A percentile compares a stretch with the other conserved stretches of the same genome.
phyloP scores from a whole-genome alignment of 192 early-diverging fungal genomes.

The Coemansia sp. region DNA sequence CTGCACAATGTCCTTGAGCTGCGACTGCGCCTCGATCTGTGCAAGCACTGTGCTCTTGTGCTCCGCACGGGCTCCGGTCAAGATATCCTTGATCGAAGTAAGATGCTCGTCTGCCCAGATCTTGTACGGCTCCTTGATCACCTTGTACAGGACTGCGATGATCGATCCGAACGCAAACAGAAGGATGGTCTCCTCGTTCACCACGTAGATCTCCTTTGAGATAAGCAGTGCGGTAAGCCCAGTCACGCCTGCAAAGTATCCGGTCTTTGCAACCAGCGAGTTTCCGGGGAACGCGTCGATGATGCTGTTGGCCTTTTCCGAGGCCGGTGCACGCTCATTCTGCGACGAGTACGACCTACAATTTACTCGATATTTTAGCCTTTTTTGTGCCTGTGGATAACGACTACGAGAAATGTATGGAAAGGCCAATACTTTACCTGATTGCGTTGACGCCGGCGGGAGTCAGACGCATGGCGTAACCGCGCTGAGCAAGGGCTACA shows the following conservation, averaged over 20 bases:
- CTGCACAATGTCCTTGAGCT: slow-evolving; percentile 91
- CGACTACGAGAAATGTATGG: no score
- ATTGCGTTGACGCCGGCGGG: slow-evolving; percentile 44
- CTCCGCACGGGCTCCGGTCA: slow-evolving; percentile 82
- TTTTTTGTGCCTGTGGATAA: no score
- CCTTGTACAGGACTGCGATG: slow-evolving; percentile 73
- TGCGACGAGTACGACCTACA: slow-evolving; percentile 45
- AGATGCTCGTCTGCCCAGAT: slow-evolving; percentile 70
- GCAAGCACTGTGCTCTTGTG: slow-evolving; percentile 90
- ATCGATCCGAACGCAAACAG: slow-evolving; percentile 79
- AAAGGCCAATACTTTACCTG: slow-evolving; percentile 23
- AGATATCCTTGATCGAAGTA: slow-evolving; percentile 78
- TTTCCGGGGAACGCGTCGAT: slow-evolving; percentile 93
- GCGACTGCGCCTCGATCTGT: slow-evolving; percentile 85
- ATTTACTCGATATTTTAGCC: no score
- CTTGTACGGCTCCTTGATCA: slow-evolving; percentile 78
- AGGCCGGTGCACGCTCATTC: slow-evolving; percentile 52
- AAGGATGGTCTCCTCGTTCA: slow-evolving; percentile 92
- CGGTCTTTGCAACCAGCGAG: slow-evolving; percentile 84
- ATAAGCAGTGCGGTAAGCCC: slow-evolving; percentile 85
- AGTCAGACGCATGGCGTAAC: slow-evolving; percentile 44
- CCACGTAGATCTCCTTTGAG: slow-evolving; percentile 97
- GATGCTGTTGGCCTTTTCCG: slow-evolving; percentile 84
- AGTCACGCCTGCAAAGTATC: slow-evolving; percentile 77
- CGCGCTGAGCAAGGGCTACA: slow-evolving; percentile 54